phyloP scores from a whole-genome alignment of 2,329 filamentous ascomycete species.

The Penicillium corylophilum region DNA sequence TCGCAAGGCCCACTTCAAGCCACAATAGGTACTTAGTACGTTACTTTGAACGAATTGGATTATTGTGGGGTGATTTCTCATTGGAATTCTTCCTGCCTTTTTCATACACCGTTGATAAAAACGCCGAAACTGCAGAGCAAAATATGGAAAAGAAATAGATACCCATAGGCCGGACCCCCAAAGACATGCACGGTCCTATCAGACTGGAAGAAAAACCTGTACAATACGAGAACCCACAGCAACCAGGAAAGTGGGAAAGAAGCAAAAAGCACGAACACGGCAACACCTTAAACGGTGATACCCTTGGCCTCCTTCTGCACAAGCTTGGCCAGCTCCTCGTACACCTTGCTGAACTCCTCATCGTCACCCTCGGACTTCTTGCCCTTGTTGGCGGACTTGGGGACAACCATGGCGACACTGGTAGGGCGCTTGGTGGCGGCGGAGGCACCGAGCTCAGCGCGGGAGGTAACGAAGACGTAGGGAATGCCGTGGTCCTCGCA shows the following conservation, averaged over 20 bases:
- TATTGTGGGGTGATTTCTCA: slow-evolving; percentile 25
- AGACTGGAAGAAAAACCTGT: slow-evolving; percentile 38
- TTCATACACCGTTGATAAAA: slow-evolving; percentile 40
- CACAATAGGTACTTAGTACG: not conserved
- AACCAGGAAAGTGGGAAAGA: slow-evolving; percentile 23
- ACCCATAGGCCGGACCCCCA: slow-evolving; percentile 39
- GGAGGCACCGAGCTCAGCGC: slow-evolving; percentile 89
- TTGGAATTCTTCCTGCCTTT: slow-evolving; percentile 36
- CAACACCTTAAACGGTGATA: slow-evolving; percentile 50
- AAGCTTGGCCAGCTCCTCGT: slow-evolving; percentile 58
- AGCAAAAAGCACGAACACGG: slow-evolving; percentile 22
- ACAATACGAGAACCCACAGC: slow-evolving; percentile 37
- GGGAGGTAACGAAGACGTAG: slow-evolving; percentile 90
- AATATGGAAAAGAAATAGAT: slow-evolving; percentile 33
- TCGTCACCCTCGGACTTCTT: slow-evolving; percentile 48
- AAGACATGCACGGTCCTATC: slow-evolving; percentile 40
- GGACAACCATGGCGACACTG: slow-evolving; percentile 82
- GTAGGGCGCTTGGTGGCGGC: slow-evolving; percentile 95
- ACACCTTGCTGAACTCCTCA: slow-evolving; percentile 54
- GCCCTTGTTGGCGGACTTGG: slow-evolving; percentile 52
- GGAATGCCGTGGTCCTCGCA: slow-evolving; percentile 98
- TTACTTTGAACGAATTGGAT: not conserved
- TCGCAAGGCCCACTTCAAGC: not conserved
- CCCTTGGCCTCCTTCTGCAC: slow-evolving; percentile 59
- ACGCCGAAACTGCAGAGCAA: slow-evolving; percentile 41